phyloP scores from a whole-genome alignment of 148 eudicot species.

The Rhododendron henanense region DNA sequence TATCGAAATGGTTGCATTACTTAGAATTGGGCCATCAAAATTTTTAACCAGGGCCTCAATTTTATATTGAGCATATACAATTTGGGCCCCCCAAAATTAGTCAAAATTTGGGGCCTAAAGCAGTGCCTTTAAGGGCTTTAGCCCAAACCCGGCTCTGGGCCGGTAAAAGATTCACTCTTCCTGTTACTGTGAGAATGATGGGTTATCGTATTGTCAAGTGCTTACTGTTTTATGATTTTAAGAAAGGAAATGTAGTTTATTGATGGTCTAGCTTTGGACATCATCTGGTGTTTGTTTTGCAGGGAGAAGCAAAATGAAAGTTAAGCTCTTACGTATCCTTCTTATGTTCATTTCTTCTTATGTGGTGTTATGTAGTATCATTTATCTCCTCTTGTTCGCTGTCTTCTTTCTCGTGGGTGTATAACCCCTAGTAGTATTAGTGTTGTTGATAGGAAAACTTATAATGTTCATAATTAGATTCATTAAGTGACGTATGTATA shows the following conservation, averaged over 20 bases:
- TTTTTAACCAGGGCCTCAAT: too few species aligned
- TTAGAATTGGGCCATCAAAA: too few species aligned
- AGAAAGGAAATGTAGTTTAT: not conserved
- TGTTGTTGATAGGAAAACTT: not conserved
- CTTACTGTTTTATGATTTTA: not conserved
- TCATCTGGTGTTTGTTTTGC: conserved; percentile 13
- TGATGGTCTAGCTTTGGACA: not conserved
- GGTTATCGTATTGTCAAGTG: not conserved
- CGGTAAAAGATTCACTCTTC: not conserved
- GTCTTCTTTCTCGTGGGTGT: not conserved
- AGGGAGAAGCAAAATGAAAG: conserved; percentile 60
- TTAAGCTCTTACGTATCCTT: conserved; percentile 70
- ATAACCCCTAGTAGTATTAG: not conserved
- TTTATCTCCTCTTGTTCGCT: not conserved
- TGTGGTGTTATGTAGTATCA: conserved; percentile 8
- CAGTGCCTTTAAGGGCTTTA: too few species aligned
- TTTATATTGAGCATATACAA: too few species aligned
- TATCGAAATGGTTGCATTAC: too few species aligned
- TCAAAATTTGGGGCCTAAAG: too few species aligned
- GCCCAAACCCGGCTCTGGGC: not conserved
- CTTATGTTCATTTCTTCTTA: not conserved
- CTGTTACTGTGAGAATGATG: not conserved
- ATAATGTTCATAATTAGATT: not conserved
- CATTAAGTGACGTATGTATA: not conserved
- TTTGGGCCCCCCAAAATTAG: too few species aligned